Conservation (phyloP, 129 eudicot genomes). For the Flaveria ramosissima region DNA sequence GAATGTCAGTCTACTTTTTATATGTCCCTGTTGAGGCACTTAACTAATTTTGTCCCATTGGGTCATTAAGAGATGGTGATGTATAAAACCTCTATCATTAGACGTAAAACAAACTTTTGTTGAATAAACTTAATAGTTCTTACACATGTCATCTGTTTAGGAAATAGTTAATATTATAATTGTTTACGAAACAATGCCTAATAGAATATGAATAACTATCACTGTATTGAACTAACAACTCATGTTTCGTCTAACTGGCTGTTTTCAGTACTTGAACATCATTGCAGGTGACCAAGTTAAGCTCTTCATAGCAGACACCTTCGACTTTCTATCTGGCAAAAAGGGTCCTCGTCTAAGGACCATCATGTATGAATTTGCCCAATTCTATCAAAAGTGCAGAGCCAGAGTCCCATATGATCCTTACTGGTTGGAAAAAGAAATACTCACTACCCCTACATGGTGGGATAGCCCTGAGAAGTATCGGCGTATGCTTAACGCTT, state of each 20-base stretch:
- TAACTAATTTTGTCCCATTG: too few species aligned
- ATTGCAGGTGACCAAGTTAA: conserved; percentile 41
- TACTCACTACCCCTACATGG: conserved; percentile 51
- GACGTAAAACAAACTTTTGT: too few species aligned
- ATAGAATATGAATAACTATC: too few species aligned
- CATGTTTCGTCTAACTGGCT: not conserved
- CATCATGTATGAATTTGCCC: conserved; percentile 29
- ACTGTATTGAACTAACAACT: too few species aligned
- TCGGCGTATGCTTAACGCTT: conserved; percentile 1
- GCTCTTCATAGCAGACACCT: conserved; percentile 35
- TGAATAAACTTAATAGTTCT: too few species aligned
- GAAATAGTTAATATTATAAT: too few species aligned
- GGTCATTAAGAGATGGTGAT: too few species aligned
- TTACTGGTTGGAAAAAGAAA: conserved; percentile 47
- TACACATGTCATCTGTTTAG: too few species aligned
- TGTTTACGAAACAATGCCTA: too few species aligned
- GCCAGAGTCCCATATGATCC: conserved; percentile 38
- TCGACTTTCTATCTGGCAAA: conserved; percentile 32
- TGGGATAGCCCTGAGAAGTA: conserved; percentile 57
- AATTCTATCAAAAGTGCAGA: conserved; percentile 26
- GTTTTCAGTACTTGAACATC: conserved; percentile 60
- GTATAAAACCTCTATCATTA: too few species aligned
- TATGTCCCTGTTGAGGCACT: too few species aligned
- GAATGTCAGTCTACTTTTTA: too few species aligned
- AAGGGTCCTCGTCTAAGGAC: conserved; percentile 52